Percentiles rank a stretch among this genome's conserved stretches.
These are phyloP conservation scores for Suillus spraguei DNA, from an alignment of 768 basidiomycete genomes.

Conservation along the genomic window DNA sequence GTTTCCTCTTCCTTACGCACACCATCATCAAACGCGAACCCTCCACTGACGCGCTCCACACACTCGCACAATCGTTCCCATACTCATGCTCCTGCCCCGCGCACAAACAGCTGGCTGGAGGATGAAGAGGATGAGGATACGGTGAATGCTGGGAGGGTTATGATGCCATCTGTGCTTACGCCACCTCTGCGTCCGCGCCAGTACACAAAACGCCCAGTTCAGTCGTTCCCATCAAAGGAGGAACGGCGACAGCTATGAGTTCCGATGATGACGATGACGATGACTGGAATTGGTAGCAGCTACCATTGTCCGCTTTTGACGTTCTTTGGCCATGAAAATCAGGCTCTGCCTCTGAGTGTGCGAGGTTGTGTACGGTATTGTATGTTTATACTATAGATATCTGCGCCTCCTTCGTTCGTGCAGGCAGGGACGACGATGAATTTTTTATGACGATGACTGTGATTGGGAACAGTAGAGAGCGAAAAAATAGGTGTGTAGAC, in stretches of 20 bases:
- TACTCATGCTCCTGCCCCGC: slow-evolving; percentile 14
- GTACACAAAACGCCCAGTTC: slow-evolving; percentile 4
- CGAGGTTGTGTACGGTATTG: background rate
- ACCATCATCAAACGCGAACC: slow-evolving; percentile 14
- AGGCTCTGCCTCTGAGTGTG: background rate
- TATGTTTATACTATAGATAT: background rate
- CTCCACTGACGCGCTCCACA: slow-evolving; percentile 22
- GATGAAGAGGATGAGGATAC: slow-evolving; percentile 40
- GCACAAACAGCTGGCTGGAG: slow-evolving; percentile 35
- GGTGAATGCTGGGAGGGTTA: slow-evolving; percentile 18
- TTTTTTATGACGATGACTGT: background rate
- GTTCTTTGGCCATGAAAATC: background rate
- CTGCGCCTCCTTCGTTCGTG: background rate
- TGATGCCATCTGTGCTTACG: slow-evolving; percentile 36
- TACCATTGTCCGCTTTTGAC: background rate
- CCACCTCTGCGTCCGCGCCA: slow-evolving; percentile 15
- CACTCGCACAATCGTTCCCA: slow-evolving; percentile 16
- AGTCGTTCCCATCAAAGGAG: slow-evolving; percentile 10
- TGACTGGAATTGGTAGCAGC: slow-evolving; percentile 61
- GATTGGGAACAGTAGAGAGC: background rate
- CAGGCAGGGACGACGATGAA: background rate
- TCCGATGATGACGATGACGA: slow-evolving; percentile 53
- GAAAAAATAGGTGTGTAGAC: background rate
- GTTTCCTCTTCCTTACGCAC: slow-evolving; percentile 18
- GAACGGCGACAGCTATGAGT: slow-evolving; percentile 12